phyloP scores from a whole-genome alignment of 208 protist species.

The Crithidia sp. region DNA sequence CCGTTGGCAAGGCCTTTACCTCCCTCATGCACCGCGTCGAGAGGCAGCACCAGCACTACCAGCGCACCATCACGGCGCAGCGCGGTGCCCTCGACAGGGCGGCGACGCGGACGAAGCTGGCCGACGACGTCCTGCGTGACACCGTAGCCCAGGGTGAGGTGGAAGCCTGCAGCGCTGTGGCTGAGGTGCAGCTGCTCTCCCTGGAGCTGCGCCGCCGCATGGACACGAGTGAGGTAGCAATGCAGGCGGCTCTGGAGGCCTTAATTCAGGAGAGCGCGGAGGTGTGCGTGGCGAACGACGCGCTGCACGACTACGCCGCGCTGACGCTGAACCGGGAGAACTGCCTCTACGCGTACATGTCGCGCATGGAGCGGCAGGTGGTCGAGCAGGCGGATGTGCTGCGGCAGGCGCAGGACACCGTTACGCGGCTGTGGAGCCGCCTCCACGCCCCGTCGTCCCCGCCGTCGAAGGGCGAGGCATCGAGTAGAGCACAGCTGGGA shows the following conservation, averaged over 20 bases:
- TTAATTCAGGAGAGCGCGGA: slow-evolving; percentile 59
- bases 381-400: slow-evolving; percentile 72
- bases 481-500: not conserved
- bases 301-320: slow-evolving; percentile 46
- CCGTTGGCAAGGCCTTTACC: slow-evolving; percentile 34
- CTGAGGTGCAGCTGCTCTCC: slow-evolving; percentile 43
- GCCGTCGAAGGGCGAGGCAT: not conserved
- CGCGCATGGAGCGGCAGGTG: slow-evolving; percentile 47
- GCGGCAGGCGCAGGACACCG: slow-evolving; percentile 51
- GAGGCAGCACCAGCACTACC: slow-evolving; percentile 33
- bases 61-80: slow-evolving; percentile 45
- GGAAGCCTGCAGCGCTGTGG: slow-evolving; percentile 47
- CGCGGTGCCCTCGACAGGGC: slow-evolving; percentile 54
- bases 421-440: slow-evolving; percentile 33
- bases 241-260: slow-evolving; percentile 39
- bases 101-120: slow-evolving; percentile 63
- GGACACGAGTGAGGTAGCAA: slow-evolving; percentile 51
- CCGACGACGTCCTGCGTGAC: slow-evolving; percentile 61
- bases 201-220: slow-evolving; percentile 65
- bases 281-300: slow-evolving; percentile 56
- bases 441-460: not conserved
- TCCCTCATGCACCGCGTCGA: slow-evolving; percentile 48
- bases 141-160: slow-evolving; percentile 40
- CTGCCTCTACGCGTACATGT: slow-evolving; percentile 47
- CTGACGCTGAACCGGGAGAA: slow-evolving; percentile 48